Evolutionary conservation across 305 asterid genomes (phyloP), one percentile per base, ranked within the genome.

Genomic region (Fraxinus dipetala): DNA sequence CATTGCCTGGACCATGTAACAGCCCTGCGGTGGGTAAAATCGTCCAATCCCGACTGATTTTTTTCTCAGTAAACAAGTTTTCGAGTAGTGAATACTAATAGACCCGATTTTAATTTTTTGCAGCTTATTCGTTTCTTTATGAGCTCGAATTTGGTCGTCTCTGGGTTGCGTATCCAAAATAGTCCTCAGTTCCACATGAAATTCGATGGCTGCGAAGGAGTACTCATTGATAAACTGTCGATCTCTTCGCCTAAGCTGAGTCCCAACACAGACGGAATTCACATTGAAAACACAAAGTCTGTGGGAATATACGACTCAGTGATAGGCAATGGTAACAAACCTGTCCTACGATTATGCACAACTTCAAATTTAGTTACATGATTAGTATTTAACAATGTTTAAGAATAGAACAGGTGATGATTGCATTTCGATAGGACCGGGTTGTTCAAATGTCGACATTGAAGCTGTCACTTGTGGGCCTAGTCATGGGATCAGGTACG

Each of bases 221-320:
- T 93, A 2, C 34, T 90, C 76, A 92, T 94, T 16, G 89, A 96
- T 34, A 85, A 84, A n/a, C 30, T 96, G 51, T 92, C 96, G 2
- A 93, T 96, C 9, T 91, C 95, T n/a, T 91, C 98, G 4, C 97
- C 97, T 3, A 92, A 93, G 85, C 85, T 94, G 70, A 96, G 99
- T 82, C 98, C 99, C 28, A 96, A 96, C 59, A 96, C 99, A 0
- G 98, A 96, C 30, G 99, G 99, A 18, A 94, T 96, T 72, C 99
- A 96, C 85, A 81, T 96, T 10, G 94, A 91, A 86, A 87, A 93
- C 88, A 96, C 98, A 0, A 89, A 84, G 56, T 85, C 87, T 0
- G 99, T 96, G 4, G 95, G 95, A 78, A 94, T 96, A 40, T 93
- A 96, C 89, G 90, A 94, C 81, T 94, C 99, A 1, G 86, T 90